phyloP scores from a whole-genome alignment of 495 filamentous ascomycete genomes.

The Parathielavia hyrcaniae region DNA sequence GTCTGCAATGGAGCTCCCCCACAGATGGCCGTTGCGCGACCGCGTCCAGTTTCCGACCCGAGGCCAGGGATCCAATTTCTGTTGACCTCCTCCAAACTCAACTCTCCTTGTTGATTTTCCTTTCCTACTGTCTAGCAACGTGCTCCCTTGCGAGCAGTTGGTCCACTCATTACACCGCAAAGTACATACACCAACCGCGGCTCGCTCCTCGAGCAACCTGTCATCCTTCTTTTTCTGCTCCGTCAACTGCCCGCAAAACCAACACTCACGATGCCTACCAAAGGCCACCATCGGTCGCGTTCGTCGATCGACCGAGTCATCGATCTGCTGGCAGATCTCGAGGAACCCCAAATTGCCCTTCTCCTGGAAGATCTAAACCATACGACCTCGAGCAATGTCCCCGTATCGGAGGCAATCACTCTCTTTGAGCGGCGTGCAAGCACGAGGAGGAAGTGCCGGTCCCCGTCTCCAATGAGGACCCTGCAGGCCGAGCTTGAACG shows the following conservation, averaged over 20 bases:
- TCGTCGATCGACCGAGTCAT: conserved; percentile 40
- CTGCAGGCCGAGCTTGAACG: conserved; percentile 33
- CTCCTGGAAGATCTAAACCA: conserved; percentile 37
- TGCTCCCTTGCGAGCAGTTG: conserved; percentile 11
- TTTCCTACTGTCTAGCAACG: conserved; percentile 3
- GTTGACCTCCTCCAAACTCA: not conserved
- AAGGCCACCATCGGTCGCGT: conserved; percentile 30
- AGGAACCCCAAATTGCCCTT: conserved; percentile 31
- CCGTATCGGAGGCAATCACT: conserved; percentile 34
- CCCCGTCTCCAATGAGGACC: conserved; percentile 31
- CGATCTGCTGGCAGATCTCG: conserved; percentile 36
- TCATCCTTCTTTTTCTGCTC: not conserved
- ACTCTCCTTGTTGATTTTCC: conserved; percentile 8
- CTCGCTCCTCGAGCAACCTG: not conserved
- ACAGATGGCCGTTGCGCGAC: conserved; percentile 5
- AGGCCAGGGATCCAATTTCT: conserved; percentile 8
- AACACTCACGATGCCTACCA: conserved; percentile 28
- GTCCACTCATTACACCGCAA: conserved; percentile 5
- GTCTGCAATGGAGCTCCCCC: not conserved
- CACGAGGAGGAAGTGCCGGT: conserved; percentile 23
- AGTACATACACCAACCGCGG: not conserved
- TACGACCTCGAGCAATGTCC: conserved; percentile 36
- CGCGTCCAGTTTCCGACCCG: not conserved
- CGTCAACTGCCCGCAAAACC: not conserved
- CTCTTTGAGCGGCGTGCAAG: conserved; percentile 28